A percentile compares a stretch with the other conserved stretches of the same genome.
Evolutionary conservation across 208 protist species (phyloP).

Genomic region (Vickermania ingenoplastis): DNA sequence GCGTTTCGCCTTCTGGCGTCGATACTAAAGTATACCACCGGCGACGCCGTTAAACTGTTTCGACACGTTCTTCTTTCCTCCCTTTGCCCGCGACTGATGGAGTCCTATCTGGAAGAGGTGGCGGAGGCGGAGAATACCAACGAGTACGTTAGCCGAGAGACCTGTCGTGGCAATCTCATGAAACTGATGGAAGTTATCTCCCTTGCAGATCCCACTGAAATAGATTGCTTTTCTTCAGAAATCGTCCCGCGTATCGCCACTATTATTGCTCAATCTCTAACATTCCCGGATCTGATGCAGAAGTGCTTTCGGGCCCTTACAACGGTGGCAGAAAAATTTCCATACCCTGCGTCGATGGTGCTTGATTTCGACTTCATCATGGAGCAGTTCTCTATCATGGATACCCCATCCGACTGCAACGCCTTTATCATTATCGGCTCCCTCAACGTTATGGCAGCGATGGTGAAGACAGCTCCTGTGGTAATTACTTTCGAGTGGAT

Average conservation of each 20-base stretch:
- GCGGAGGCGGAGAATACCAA: background rate
- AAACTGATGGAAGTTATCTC: background rate
- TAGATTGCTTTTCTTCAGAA: background rate
- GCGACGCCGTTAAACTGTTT: too few relatives aligned
- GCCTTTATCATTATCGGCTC: constrained; percentile 33
- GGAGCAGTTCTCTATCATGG: constrained; percentile 4
- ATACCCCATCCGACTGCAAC: constrained; percentile 10
- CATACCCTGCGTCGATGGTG: background rate
- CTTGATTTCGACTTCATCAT: constrained; percentile 4
- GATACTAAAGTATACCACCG: too few relatives aligned
- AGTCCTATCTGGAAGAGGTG: background rate
- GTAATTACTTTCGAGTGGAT: constrained; percentile 81
- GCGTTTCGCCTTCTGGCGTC: too few relatives aligned
- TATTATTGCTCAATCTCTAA: constrained; percentile 2
- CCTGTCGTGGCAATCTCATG: background rate
- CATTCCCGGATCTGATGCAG: background rate
- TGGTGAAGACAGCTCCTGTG: constrained; percentile 27
- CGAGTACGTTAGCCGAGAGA: background rate
- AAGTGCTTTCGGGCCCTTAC: background rate
- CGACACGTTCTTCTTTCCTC: background rate
- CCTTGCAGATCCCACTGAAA: background rate
- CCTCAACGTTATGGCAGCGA: constrained; percentile 51
- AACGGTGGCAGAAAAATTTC: background rate
- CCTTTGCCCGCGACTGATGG: background rate
- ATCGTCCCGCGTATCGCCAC: background rate